These are phyloP conservation scores for Betula pendula DNA, from an alignment of 306 rosid genomes.

Conservation along the genomic window DNA sequence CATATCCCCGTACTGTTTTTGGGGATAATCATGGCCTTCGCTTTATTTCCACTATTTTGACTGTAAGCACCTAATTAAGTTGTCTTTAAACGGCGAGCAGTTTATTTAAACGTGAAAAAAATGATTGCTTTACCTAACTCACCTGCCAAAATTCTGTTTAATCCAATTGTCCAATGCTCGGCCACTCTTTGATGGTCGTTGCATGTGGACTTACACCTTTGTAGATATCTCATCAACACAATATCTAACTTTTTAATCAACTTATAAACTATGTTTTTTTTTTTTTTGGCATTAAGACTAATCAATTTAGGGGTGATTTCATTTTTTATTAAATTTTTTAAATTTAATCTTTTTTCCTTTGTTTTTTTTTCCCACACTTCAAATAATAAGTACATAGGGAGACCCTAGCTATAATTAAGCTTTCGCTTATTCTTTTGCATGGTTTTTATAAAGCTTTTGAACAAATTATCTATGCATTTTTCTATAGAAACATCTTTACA, in stretches of 20 bases:
- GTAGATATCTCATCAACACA: too few species aligned
- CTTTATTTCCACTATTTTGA: constrained; percentile 32
- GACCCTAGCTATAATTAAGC: too few species aligned
- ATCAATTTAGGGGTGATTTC: too few species aligned
- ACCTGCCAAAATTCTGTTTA: constrained; percentile 16
- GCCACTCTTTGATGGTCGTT: constrained; percentile 14
- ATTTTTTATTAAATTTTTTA: too few species aligned
- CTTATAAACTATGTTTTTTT: too few species aligned
- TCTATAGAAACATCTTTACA: not conserved
- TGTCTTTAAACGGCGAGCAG: constrained; percentile 17
- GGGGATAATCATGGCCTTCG: not conserved
- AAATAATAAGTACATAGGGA: not conserved
- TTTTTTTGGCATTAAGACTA: too few species aligned
- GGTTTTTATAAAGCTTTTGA: not conserved
- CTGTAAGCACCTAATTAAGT: constrained; percentile 29
- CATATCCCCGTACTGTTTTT: constrained; percentile 5
- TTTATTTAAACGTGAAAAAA: constrained; percentile 12
- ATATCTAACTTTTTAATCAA: too few species aligned
- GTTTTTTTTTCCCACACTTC: too few species aligned
- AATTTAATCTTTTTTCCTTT: too few species aligned
- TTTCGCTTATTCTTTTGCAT: not conserved
- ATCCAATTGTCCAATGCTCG: constrained; percentile 12
- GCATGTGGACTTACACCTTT: constrained; percentile 22
- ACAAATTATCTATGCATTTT: not conserved
- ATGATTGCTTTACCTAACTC: constrained; percentile 41